phyloP scores from a whole-genome alignment of 768 basidiomycete genomes.

The Lactarius tabidus region DNA sequence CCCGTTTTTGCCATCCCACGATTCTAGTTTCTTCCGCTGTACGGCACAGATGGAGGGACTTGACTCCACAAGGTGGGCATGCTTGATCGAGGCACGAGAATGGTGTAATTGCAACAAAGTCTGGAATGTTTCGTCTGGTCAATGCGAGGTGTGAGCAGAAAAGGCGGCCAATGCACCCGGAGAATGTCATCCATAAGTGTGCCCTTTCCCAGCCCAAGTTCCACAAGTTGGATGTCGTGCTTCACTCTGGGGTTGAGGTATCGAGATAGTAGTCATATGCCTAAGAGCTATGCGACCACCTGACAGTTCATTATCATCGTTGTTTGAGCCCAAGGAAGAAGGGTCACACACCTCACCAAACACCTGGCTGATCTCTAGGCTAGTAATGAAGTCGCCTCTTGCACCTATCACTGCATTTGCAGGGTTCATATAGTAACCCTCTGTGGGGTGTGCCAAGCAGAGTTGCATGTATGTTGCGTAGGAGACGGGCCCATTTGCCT shows the following conservation, averaged over 20 bases:
- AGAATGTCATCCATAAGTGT: conserved; percentile 89
- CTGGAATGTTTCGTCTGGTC: conserved; percentile 32
- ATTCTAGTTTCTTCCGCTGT: conserved; percentile 52
- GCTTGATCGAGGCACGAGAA: conserved; percentile 34
- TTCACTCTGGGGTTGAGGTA: conserved; percentile 56
- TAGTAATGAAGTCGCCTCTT: conserved; percentile 91
- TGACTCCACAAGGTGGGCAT: conserved; percentile 79
- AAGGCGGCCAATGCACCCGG: conserved; percentile 49
- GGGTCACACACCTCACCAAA: conserved; percentile 82
- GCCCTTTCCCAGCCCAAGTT: conserved; percentile 91
- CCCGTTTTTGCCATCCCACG: conserved; percentile 30
- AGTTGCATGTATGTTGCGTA: conserved; percentile 89
- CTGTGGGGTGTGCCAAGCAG: conserved; percentile 82
- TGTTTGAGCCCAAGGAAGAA: conserved; percentile 9
- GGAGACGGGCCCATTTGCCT: conserved; percentile 89
- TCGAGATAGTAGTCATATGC: conserved; percentile 78
- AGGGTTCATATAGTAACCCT: conserved; percentile 89
- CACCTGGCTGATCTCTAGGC: conserved; percentile 92
- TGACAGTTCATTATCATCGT: conserved; percentile 40
- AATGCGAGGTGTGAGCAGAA: background rate
- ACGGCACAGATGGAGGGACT: conserved; percentile 60
- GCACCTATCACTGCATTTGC: conserved; percentile 75
- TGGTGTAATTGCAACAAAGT: conserved; percentile 48
- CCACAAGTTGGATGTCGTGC: conserved; percentile 63
- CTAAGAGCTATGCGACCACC: conserved; percentile 60